Base-by-base conservation (phyloP, 345 rosid species). In the Chamaenerion angustifolium region DNA sequence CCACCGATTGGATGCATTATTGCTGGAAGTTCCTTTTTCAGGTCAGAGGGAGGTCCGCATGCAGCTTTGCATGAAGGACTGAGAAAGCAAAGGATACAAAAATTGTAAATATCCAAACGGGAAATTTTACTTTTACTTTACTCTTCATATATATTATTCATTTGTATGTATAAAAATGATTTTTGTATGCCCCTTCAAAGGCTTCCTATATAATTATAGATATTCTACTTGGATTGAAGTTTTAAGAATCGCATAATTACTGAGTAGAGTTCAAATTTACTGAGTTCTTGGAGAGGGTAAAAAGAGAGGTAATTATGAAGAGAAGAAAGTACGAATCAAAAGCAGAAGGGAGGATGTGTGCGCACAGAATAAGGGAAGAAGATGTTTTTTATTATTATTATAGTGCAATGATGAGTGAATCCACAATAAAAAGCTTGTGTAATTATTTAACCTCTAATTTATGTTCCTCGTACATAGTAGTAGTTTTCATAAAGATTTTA, bases 331-430 rank as follows among this genome's bases (percentile, higher is more conserved):
- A 40, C 12, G 1, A 5, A 31, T 1, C 37, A 31, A 31, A 1
- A 31, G 37, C 37, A 31, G 27, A 25, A 6, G 51, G 21, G 16
- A 10, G 46, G 45, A 56, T 11, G 51, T 56, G 67, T 15, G 63
- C 11, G 66, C 66, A 55, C 48, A 60, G 72, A 56, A 54, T 42
- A 51, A 43, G 58, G 63, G 52, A 37, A 44, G 58, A 42, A 2
- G 27, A 23, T 23, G 5, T 2, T 2, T 48, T 55, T 58, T 57
- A n/a, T 63, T 59, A 65, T 64, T 54, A 68, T 71, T 69, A 76
- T 72, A 42, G 35, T 11, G 72, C 54, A 71, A 77, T 74, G 56
- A 78, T 70, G 76, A 70, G 68, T 54, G 60, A 59, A 74, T 67
- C 71, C 62, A 53, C 46, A 43, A 54, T 46, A 58, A 16, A 43